Conservation (phyloP, 2,329 filamentous ascomycete species). For the Fusarium sp. region DNA sequence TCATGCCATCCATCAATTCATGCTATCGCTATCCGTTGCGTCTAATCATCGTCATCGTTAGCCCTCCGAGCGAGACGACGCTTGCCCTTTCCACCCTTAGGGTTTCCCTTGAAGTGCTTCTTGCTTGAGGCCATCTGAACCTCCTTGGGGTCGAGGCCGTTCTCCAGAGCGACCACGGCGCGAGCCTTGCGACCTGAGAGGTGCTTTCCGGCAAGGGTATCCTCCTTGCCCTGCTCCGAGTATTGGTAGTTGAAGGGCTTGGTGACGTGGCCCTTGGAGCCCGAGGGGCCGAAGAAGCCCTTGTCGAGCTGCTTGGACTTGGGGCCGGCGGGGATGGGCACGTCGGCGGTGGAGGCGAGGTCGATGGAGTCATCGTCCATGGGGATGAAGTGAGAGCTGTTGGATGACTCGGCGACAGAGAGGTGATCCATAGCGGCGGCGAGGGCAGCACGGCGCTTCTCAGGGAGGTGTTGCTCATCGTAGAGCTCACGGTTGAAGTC, state of each 20-base stretch:
- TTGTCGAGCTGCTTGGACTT: constrained; percentile 86
- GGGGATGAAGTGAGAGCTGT: constrained; percentile 41
- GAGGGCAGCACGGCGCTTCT: constrained; percentile 79
- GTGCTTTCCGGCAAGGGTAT: constrained; percentile 66
- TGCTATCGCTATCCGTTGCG: not conserved
- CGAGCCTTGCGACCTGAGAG: constrained; percentile 86
- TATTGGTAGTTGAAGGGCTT: constrained; percentile 94
- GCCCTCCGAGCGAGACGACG: constrained; percentile 36
- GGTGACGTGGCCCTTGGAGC: constrained; percentile 73
- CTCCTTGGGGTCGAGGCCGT: constrained; percentile 85
- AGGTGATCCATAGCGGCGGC: constrained; percentile 62
- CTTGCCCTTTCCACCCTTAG: constrained; percentile 69
- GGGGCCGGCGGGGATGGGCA: constrained; percentile 68
- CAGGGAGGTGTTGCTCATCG: constrained; percentile 82
- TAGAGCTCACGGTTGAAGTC: constrained; percentile 94
- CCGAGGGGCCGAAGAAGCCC: constrained; percentile 83
- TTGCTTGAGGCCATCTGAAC: constrained; percentile 75
- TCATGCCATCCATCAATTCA: constrained; percentile 46
- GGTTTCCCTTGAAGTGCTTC: constrained; percentile 93
- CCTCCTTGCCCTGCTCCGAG: constrained; percentile 76
- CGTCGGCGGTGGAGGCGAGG: constrained; percentile 58
- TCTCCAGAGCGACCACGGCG: constrained; percentile 84
- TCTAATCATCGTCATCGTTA: constrained; percentile 38
- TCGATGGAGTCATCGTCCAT: constrained; percentile 48
- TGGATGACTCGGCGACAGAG: constrained; percentile 50